A percentile compares a stretch with the other conserved stretches of the same genome.
Evolutionary conservation across 305 asterid species (phyloP).

Genomic region (Solanum hybrid): DNA sequence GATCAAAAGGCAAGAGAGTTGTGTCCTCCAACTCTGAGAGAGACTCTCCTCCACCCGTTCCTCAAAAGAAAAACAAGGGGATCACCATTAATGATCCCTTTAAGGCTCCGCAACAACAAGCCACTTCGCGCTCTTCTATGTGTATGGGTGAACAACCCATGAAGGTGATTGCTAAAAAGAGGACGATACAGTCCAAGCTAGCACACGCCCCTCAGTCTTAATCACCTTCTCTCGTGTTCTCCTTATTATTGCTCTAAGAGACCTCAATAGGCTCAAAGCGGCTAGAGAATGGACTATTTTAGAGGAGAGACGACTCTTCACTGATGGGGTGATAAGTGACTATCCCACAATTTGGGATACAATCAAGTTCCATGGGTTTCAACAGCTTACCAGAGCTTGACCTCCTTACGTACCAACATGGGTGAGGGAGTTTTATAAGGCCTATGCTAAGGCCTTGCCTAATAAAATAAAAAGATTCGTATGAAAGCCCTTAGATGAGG

Average conservation of each 20-base stretch:
- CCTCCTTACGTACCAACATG: background rate
- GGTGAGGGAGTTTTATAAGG: background rate
- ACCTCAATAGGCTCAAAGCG: background rate
- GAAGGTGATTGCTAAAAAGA: background rate
- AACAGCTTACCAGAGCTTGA: background rate
- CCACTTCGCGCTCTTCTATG: background rate
- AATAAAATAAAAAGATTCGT: too few species aligned
- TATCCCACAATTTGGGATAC: background rate
- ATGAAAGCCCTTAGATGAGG: background rate
- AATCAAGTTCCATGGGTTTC: background rate
- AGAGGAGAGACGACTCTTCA: background rate
- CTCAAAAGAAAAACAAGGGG: background rate
- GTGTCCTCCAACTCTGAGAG: background rate
- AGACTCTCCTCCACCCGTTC: background rate
- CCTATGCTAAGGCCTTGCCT: background rate
- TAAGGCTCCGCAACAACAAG: background rate
- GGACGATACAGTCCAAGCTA: background rate
- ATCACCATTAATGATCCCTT: background rate
- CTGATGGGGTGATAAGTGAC: background rate
- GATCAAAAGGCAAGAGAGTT: background rate
- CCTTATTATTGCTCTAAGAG: background rate
- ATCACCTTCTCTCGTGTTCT: background rate
- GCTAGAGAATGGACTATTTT: background rate
- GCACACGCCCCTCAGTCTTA: background rate
- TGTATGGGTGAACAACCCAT: background rate